These are phyloP conservation scores for Fusarium veterinarium DNA, from an alignment of 2,329 filamentous ascomycete genomes.

Conservation along the genomic window DNA sequence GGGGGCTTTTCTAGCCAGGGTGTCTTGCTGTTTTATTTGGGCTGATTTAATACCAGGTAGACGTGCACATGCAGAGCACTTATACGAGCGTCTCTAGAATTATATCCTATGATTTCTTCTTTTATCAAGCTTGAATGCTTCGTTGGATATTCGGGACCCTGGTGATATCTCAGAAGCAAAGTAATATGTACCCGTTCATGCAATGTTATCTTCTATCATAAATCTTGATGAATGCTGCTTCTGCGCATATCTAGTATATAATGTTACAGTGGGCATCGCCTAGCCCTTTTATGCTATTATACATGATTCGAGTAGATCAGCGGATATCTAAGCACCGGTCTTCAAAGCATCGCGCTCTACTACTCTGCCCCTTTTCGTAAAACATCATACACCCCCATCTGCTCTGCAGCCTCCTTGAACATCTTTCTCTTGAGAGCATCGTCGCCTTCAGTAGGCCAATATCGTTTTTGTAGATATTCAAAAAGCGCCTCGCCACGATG, in stretches of 20 bases:
- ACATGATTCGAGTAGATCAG: conserved; percentile 3
- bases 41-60: background rate
- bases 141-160: background rate
- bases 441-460: conserved; percentile 47
- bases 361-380: conserved; percentile 36
- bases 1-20: background rate
- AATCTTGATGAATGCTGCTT: conserved; percentile 3
- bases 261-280: background rate
- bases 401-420: conserved; percentile 50
- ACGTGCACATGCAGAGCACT: background rate
- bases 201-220: background rate
- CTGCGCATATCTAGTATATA: conserved; percentile 13
- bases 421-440: conserved; percentile 41
- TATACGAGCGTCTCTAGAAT: background rate
- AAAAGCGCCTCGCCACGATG: conserved; percentile 55
- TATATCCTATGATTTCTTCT: background rate
- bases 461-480: conserved; percentile 55
- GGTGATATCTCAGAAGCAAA: background rate
- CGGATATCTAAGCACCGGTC: conserved; percentile 13
- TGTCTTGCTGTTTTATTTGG: conserved; percentile 15
- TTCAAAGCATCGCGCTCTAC: conserved; percentile 12
- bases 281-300: conserved; percentile 13
- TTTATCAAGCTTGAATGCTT: background rate
- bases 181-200: background rate
- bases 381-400: conserved; percentile 58